Evolutionary conservation across 345 rosid genomes (phyloP).

Genomic region (Lepidium didymum): DNA sequence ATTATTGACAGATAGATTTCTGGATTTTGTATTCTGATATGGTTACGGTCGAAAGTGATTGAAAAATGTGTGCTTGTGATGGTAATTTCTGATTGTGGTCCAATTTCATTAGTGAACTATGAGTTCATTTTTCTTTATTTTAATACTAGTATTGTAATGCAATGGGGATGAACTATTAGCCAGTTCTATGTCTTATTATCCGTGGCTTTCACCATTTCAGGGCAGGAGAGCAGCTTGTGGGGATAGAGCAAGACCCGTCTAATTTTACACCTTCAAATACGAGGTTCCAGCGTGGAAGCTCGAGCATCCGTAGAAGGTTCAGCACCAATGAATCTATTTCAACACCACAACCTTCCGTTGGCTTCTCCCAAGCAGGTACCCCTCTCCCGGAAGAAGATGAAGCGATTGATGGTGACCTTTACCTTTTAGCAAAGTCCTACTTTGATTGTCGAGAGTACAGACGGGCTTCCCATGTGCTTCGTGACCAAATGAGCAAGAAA

Average conservation of each 20-base stretch:
- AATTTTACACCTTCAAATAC: slow-evolving; percentile 90
- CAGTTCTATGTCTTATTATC: neutral
- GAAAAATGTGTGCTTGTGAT: neutral
- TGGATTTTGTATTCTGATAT: neutral
- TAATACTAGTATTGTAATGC: neutral
- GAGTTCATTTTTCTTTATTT: neutral
- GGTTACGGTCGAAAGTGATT: neutral
- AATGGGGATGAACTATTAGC: neutral
- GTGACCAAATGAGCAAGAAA: slow-evolving; percentile 71
- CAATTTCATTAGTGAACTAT: neutral
- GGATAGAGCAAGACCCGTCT: slow-evolving; percentile 84
- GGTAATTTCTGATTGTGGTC: neutral
- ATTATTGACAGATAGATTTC: neutral
- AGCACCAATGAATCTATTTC: slow-evolving; percentile 66
- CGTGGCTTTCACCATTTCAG: slow-evolving; percentile 30
- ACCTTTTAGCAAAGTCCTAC: slow-evolving; percentile 86
- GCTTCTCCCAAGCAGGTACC: slow-evolving; percentile 68
- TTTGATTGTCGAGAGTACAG: slow-evolving; percentile 81
- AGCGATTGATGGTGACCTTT: slow-evolving; percentile 61
- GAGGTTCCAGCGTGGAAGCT: slow-evolving; percentile 94
- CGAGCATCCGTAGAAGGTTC: slow-evolving; percentile 80
- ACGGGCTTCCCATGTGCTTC: slow-evolving; percentile 80
- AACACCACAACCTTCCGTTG: slow-evolving; percentile 63
- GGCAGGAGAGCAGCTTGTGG: slow-evolving; percentile 94
- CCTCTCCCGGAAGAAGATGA: slow-evolving; percentile 85